phyloP scores from a whole-genome alignment of 2,329 filamentous ascomycete species.

The Diaporthe sp. region DNA sequence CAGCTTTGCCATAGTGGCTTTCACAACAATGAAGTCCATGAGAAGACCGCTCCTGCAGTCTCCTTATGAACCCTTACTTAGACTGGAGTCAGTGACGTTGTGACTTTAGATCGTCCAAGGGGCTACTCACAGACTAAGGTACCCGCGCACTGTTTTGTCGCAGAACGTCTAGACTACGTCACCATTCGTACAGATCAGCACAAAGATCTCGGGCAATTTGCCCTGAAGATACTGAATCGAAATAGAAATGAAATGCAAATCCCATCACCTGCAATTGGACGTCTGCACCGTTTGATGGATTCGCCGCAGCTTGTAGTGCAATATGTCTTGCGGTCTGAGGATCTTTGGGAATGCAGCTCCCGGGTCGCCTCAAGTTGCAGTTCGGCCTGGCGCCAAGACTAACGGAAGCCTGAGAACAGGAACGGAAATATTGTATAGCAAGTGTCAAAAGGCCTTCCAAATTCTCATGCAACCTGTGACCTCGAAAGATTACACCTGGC shows the following conservation, averaged over 20 bases:
- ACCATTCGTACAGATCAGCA: background rate
- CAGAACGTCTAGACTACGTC: conserved; percentile 7
- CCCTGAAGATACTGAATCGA: background rate
- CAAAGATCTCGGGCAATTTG: background rate
- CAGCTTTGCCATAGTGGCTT: background rate
- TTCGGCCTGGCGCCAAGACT: too few species aligned
- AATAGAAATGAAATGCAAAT: background rate
- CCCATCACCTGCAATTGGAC: background rate
- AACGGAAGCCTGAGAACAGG: too few species aligned
- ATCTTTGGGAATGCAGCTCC: background rate
- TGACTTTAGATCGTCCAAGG: background rate
- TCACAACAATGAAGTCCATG: background rate
- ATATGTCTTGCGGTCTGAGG: too few species aligned
- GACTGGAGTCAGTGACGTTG: conserved; percentile 3
- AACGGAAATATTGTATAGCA: background rate
- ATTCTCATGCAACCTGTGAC: background rate
- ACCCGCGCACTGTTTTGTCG: background rate
- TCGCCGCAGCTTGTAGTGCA: background rate
- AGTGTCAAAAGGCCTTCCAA: too few species aligned
- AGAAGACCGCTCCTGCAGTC: background rate
- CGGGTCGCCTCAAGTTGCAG: background rate
- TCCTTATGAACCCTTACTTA: background rate
- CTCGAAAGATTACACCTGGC: background rate
- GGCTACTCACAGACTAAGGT: background rate
- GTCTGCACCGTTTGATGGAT: background rate